Base-by-base conservation (phyloP, 2,329 filamentous ascomycete species). In the Aspergillus ochraceoroseus region DNA sequence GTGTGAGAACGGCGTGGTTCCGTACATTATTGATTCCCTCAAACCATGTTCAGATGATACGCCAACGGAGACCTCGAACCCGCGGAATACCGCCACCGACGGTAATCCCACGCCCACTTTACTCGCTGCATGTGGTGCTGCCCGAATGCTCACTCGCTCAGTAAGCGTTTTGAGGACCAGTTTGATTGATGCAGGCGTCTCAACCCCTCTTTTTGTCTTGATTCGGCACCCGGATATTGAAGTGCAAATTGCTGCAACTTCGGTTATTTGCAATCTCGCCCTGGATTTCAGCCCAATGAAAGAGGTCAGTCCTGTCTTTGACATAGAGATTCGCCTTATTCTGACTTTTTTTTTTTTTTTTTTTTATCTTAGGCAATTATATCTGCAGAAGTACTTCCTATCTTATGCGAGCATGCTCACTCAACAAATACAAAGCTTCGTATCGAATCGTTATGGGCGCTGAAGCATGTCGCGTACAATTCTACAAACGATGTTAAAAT, bases 221-320 rank as follows among this genome's bases (percentile, higher is more conserved):
- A 72, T 96, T 49, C 79, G 74, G 42, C 84, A 92, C 62, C 73
- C 75, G 5, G 79, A 92, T 51, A 67, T 87, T 20, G 81, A 90
- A 37, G 82, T 96, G 3, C 84, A 89, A 58, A 82, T 92, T 58
- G 87, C 88, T 33, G 87, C 90, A 4, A 94, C 87, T 0, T 82
- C 85, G 23, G 82, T 84, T 5, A 77, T 94, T 26, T 87, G 83
- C 54, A 98, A 98, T 61, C 66, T 98, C 33, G 77, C 94, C 4
- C 73, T 88, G 32, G 87, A 94, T 48, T 86, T 94, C 54, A 95
- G 89, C 58, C 89, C 92, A 1, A 88, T 95, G 79, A 82, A 87
- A 63, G 81, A 87, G 61, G 87, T 90, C 63, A 70, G 82, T 71
- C 20, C 38, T 25, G 22, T 41, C 20, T 14, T n/a, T n/a, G n/a